Evolutionary conservation across 176 grass and related monocot species (phyloP), one percentile per base, ranked within the genome.

Genomic region (Aegilops longissima): DNA sequence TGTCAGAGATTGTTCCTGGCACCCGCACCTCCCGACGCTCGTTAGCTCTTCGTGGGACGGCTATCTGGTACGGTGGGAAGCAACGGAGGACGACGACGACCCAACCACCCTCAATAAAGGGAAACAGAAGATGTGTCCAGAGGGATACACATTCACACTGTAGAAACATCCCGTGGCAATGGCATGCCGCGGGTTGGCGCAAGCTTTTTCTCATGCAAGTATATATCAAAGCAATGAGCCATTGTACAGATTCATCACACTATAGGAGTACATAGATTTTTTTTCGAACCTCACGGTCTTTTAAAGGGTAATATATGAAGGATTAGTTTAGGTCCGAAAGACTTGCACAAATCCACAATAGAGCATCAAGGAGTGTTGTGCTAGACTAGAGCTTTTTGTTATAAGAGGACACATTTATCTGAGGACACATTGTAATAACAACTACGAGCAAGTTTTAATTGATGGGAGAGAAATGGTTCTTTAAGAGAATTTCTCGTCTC

Each of bases 1-100:
- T 70, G 90, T 98, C 62, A 93, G 96, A 89, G 96, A 98, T 76
- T 98, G 96, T 44, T 89, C 88, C 79, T 98, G 96, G 96, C 96
- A 98, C 73, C 96, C 96, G 0, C 80, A 88, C 82, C 29, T 71
- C 21, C 96, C 90, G 12, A 91, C 82, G 1, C 86, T 98, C 9
- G 84, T 98, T 38, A 95, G 84, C 76, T 98, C 96, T 13, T 95
- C 96, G 33, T 98, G 91, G 96, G 96, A 98, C 2, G 88, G 93
- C 31, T 92, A 78, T 34, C 6, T 98, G 35, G 88, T 83, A 13
- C 86, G 90, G 31, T 98, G 93, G 96, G 96, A 98, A 65, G 88
- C 90, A 12, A 90, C 91, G 0, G 89, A 91, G 0, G 77, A 89
- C 6, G 75, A 82, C 12, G 31, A 83, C 0, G 85, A 90, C 82